phyloP scores from a whole-genome alignment of 2,329 filamentous ascomycete genomes.

The Boeremia lycopersici region DNA sequence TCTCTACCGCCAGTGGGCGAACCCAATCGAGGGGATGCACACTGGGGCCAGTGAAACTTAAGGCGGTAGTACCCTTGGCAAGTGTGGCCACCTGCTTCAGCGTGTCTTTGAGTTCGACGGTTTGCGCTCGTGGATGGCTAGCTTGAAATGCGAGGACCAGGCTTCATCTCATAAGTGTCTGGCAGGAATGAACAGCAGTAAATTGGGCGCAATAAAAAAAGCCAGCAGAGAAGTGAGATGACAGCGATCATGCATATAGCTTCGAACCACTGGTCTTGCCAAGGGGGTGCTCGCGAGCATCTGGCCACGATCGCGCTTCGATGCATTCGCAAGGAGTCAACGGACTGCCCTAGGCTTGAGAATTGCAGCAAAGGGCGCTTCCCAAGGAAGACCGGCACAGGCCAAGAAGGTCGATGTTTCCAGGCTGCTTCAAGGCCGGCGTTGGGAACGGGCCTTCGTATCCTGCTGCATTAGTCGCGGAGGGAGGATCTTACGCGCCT shows the following conservation, averaged over 20 bases:
- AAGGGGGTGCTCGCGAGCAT: background rate
- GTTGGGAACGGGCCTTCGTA: conserved; percentile 2
- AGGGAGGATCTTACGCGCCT: conserved; percentile 10
- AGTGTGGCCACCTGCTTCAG: conserved; percentile 25
- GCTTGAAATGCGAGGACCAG: conserved; percentile 11
- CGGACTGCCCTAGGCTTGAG: background rate
- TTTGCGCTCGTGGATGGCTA: conserved; percentile 19
- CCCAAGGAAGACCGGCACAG: conserved; percentile 11
- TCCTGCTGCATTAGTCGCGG: conserved; percentile 1
- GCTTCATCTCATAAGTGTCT: conserved; percentile 4
- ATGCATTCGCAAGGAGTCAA: conserved; percentile 1
- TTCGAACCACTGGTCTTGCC: background rate
- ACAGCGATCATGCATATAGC: background rate
- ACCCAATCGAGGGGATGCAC: conserved; percentile 27
- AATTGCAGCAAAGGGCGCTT: background rate
- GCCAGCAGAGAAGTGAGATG: background rate
- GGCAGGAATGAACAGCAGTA: background rate
- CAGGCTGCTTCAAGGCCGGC: conserved; percentile 11
- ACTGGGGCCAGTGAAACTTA: conserved; percentile 26
- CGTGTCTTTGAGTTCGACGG: conserved; percentile 16
- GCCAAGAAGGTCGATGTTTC: conserved; percentile 16
- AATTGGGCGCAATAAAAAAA: background rate
- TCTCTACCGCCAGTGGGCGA: conserved; percentile 18
- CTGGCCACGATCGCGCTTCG: background rate
- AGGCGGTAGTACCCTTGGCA: conserved; percentile 23